phyloP scores from a whole-genome alignment of 345 rosid genomes.

The Heritiera littoralis region DNA sequence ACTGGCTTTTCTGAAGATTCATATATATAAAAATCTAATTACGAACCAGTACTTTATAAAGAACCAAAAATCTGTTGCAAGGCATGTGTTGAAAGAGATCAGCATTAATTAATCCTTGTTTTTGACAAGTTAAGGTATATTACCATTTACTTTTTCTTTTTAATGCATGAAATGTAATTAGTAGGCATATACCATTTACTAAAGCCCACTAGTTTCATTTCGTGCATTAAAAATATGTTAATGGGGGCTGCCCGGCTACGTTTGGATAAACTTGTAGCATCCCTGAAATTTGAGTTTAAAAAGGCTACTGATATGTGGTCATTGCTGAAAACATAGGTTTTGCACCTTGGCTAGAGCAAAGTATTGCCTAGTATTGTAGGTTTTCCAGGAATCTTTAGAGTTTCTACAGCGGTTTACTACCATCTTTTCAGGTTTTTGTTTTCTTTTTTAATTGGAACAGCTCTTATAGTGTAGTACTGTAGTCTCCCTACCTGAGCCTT shows the following conservation, averaged over 20 bases:
- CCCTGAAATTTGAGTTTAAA: not conserved
- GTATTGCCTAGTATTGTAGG: slow-evolving; percentile 2
- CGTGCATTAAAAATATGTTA: not conserved
- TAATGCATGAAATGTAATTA: too few relatives aligned
- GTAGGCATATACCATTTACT: too few relatives aligned
- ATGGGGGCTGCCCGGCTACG: too few relatives aligned
- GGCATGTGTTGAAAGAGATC: not conserved
- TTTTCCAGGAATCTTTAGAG: slow-evolving; percentile 20
- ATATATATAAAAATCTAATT: not conserved
- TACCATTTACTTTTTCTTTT: not conserved
- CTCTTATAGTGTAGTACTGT: not conserved
- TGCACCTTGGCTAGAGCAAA: not conserved
- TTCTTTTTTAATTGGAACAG: not conserved
- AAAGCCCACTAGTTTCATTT: not conserved
- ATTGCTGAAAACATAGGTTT: not conserved
- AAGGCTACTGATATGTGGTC: not conserved
- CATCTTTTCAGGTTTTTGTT: slow-evolving; percentile 6
- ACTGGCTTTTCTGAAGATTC: not conserved
- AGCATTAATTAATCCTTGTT: not conserved
- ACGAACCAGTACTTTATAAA: too few relatives aligned
- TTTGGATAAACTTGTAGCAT: too few relatives aligned
- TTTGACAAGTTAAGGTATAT: not conserved
- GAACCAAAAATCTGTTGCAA: not conserved
- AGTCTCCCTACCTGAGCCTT: not conserved
- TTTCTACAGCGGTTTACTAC: not conserved